Evolutionary conservation across 306 rosid genomes (phyloP).

Genomic region (Calophaca sinica): DNA sequence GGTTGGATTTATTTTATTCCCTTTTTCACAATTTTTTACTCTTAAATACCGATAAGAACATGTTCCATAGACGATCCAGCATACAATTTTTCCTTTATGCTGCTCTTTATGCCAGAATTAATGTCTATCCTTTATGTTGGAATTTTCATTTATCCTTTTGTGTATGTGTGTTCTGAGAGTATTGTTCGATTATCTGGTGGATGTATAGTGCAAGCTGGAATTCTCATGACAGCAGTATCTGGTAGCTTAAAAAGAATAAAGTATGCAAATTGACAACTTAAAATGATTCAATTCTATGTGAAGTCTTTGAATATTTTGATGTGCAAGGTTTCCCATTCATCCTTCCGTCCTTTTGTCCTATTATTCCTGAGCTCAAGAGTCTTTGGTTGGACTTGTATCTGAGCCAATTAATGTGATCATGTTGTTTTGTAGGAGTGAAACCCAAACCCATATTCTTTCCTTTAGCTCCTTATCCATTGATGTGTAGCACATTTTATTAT

Average conservation of each 20-base stretch:
- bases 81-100: slow-evolving; percentile 8
- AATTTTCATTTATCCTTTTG: slow-evolving; percentile 19
- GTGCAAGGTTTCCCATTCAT: not conserved
- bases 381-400: not conserved
- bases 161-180: slow-evolving; percentile 32
- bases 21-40: not conserved
- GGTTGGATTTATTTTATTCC: slow-evolving; percentile 64
- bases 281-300: slow-evolving; percentile 1
- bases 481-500: not conserved
- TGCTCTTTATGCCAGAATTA: slow-evolving; percentile 10
- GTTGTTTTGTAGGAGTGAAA: not conserved
- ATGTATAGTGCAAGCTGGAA: slow-evolving; percentile 3
- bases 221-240: slow-evolving; percentile 13
- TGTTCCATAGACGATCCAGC: not conserved
- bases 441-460: not conserved
- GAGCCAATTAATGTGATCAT: not conserved
- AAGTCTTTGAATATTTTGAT: slow-evolving; percentile 31
- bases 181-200: not conserved
- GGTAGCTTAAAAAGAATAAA: not conserved
- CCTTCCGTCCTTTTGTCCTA: slow-evolving; percentile 11
- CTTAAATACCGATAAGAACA: slow-evolving; percentile 17
- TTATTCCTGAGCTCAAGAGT: not conserved
- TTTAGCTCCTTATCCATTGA: not conserved
- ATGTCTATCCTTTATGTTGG: slow-evolving; percentile 6
- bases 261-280: not conserved